Percentiles rank a stretch among this genome's conserved stretches.
These are phyloP conservation scores for Auriscalpium vulgare DNA, from an alignment of 768 basidiomycete genomes.

Conservation along the genomic window DNA sequence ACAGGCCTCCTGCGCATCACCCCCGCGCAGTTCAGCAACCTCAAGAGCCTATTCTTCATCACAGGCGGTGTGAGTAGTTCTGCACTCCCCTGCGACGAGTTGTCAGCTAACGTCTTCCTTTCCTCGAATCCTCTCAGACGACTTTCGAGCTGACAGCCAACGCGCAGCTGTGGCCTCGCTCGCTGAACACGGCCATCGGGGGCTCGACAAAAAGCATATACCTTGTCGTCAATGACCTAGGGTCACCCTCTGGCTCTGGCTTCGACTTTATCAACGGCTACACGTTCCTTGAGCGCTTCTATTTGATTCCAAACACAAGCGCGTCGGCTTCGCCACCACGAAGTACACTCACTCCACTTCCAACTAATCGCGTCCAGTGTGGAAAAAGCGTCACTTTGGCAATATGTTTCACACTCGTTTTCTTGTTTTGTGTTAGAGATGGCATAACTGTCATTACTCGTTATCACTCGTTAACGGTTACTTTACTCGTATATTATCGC, in stretches of 20 bases:
- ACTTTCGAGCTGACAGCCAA: conserved; percentile 35
- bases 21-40: conserved; percentile 19
- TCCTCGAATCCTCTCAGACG: conserved; percentile 7
- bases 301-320: conserved; percentile 49
- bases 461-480: no score
- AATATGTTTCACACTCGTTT: no score
- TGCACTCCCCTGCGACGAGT: no score
- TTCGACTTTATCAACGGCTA: conserved; percentile 51
- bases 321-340: conserved; percentile 48
- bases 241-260: conserved; percentile 34
- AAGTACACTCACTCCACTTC: conserved; percentile 38
- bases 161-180: conserved; percentile 33
- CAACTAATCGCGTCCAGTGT: conserved; percentile 20
- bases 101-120: no score
- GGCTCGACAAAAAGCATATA: conserved; percentile 30
- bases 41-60: conserved; percentile 26
- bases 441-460: no score
- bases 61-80: conserved; percentile 19
- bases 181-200: conserved; percentile 37
- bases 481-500: no score
- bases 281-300: conserved; percentile 54
- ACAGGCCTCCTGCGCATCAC: conserved; percentile 26
- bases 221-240: conserved; percentile 30
- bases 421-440: no score
- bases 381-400: no score